Base-by-base conservation (phyloP, 306 rosid genomes). In the Glycyrrhiza uralensis region DNA sequence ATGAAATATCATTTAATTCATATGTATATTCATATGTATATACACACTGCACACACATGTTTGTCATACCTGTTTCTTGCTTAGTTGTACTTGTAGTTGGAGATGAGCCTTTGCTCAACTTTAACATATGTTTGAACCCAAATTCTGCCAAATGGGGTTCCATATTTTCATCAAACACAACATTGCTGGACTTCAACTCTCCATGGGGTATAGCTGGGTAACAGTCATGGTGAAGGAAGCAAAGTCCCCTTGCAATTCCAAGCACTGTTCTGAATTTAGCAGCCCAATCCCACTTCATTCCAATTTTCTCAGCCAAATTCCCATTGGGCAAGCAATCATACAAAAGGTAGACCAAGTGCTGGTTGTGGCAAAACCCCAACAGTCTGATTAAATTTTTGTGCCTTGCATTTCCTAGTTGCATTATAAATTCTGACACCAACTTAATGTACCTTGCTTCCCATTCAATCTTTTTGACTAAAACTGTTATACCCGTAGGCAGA, bases 401-500 rank as follows among this genome's bases (percentile, higher is more conserved):
- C 86, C 98, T 87, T 56, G 88, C 76, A 83, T 87, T 84, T 39
- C 96, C 98, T 11, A 87, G 78, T 38, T 47, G 78, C 67, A 65
- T 81, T 64, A 90, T 77, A 36, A 89, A 83, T 30, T 85, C 91
- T 23, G 83, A 57, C 79, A 86, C 80, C 24, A 18, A 72, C 63
- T 59, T 78, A 22, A 81, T 76, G 71, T 57, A 82, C 55, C 84
- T 91, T 6, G 69, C 77, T 70, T 85, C 92, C 90, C 87, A 85
- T 50, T 91, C 96, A 39, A 87, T 81, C 86, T 79, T 89, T 85
- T 88, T 91, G 22, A 94, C 90, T 17, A 86, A 57, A 66, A 94
- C 97, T 12, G 91, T 82, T 74, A 94, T 94, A 60, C 98, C 97
- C 14, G 96, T 94, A 0, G 98, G 97, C n/a, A 94, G 87, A 80